Base-by-base conservation (phyloP, 768 basidiomycete genomes). In the Hypholoma sublateritium region DNA sequence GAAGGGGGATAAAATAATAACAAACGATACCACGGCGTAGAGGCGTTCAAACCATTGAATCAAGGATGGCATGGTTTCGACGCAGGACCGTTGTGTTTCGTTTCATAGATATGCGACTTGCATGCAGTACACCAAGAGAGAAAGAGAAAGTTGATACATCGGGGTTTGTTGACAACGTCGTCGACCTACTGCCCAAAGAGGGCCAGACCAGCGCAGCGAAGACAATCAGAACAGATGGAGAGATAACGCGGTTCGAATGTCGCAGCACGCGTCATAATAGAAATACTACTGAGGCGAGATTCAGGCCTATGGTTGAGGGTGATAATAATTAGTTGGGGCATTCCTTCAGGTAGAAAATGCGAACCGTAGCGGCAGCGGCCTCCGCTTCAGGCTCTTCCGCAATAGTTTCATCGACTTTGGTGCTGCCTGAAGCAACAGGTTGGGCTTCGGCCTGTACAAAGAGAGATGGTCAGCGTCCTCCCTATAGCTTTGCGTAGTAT, bases 361-460 rank as follows among this genome's bases (percentile, higher is more conserved):
- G 19, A 34, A 35, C 24, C 5, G 32, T 28, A n/a, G 22, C 46
- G 24, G 14, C 17, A 52, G 66, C 75, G 5, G 64, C 69, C 59
- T 76, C 80, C 47, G 72, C 73, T 57, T 79, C 77, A 11, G 79
- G 78, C 50, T 85, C 84, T 63, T 86, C 85, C 25, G 72, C 77
- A 58, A 87, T 87, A 17, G 84, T 77, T 57, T 78, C 80, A 19
- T 63, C 69, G 37, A 71, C 70, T 34, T 70, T 60, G 32, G 74
- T 72, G 41, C 65, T 69, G 11, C 70, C 68, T 24, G 68, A 68
- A 25, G 76, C 73, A 54, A 72, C 74, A 14, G 75, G 70, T 56
- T 73, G 72, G 22, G 69, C 74, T 52, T 75, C 79, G 42, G 68
- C 75, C 74, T 77, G 48, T 50, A 51, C 53, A 59, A 49, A 57